Percentiles rank a stretch among this genome's conserved stretches.
phyloP scores from a whole-genome alignment of 106 monocot species.

The Hemerocallis citrina region DNA sequence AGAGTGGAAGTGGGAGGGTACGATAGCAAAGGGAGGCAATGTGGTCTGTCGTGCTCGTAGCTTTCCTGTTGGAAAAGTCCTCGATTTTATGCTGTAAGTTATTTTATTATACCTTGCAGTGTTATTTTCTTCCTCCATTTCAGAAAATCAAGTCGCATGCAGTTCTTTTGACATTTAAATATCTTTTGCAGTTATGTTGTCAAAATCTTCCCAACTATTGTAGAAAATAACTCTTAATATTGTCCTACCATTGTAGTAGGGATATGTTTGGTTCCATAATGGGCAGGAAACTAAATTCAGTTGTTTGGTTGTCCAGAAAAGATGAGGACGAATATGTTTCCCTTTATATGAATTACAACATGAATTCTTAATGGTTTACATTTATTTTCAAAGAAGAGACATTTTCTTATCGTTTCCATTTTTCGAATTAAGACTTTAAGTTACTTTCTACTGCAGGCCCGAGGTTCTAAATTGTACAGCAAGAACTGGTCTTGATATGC shows the following conservation, averaged over 20 bases:
- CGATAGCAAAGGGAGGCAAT: slow-evolving; percentile 88
- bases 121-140: slow-evolving; percentile 1
- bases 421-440: slow-evolving; percentile 1
- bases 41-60: slow-evolving; percentile 86
- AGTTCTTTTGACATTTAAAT: background rate
- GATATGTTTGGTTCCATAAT: background rate
- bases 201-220: background rate
- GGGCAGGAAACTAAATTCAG: background rate
- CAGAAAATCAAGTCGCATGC: background rate
- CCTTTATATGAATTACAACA: too few species aligned
- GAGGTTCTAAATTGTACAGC: slow-evolving; percentile 83
- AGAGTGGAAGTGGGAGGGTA: slow-evolving; percentile 99
- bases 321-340: too few species aligned
- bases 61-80: slow-evolving; percentile 94
- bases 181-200: background rate
- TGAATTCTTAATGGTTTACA: too few species aligned
- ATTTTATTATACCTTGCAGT: background rate
- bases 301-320: background rate
- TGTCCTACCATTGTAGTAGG: background rate
- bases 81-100: slow-evolving; percentile 96
- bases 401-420: background rate
- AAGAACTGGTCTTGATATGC: slow-evolving; percentile 95
- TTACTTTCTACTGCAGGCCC: slow-evolving; percentile 50
- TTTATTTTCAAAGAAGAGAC: background rate
- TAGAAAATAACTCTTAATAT: background rate